phyloP scores from a whole-genome alignment of 352 stramenopile species.

The Pythium guiyangense region DNA sequence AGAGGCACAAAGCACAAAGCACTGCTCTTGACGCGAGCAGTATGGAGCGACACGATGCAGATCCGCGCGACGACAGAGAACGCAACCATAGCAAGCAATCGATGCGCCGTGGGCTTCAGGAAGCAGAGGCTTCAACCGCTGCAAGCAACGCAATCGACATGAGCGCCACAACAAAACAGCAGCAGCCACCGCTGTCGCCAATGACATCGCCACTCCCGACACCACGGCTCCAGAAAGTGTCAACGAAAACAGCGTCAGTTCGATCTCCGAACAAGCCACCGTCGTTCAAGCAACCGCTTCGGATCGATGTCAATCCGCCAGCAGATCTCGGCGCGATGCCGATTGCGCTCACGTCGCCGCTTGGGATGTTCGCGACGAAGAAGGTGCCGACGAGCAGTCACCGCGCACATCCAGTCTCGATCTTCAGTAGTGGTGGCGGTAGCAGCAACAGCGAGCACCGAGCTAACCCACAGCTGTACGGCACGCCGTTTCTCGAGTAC shows the following conservation, averaged over 20 bases:
- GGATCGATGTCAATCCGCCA: slow-evolving; percentile 40
- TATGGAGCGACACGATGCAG: too few relatives aligned
- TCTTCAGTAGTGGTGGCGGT: slow-evolving; percentile 27
- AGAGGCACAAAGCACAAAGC: too few relatives aligned
- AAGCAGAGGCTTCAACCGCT: background rate
- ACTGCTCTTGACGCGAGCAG: too few relatives aligned
- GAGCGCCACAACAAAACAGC: background rate
- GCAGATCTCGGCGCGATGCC: slow-evolving; percentile 10
- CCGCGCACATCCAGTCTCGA: slow-evolving; percentile 28
- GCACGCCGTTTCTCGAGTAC: slow-evolving; percentile 60
- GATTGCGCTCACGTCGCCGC: slow-evolving; percentile 29
- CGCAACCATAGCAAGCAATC: background rate
- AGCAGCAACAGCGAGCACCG: slow-evolving; percentile 17
- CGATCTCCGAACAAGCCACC: slow-evolving; percentile 9
- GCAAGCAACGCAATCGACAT: background rate
- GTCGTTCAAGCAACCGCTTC: slow-evolving; percentile 22
- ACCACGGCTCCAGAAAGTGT: slow-evolving; percentile 2
- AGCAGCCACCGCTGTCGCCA: background rate
- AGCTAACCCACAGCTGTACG: slow-evolving; percentile 15
- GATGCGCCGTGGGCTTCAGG: too few relatives aligned
- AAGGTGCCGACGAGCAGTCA: slow-evolving; percentile 27
- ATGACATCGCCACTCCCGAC: slow-evolving; percentile 2
- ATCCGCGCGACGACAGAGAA: too few relatives aligned
- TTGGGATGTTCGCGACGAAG: slow-evolving; percentile 43
- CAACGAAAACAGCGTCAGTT: slow-evolving; percentile 8